Base-by-base conservation (phyloP, 768 basidiomycete genomes). In the Lentinula raphanica region DNA sequence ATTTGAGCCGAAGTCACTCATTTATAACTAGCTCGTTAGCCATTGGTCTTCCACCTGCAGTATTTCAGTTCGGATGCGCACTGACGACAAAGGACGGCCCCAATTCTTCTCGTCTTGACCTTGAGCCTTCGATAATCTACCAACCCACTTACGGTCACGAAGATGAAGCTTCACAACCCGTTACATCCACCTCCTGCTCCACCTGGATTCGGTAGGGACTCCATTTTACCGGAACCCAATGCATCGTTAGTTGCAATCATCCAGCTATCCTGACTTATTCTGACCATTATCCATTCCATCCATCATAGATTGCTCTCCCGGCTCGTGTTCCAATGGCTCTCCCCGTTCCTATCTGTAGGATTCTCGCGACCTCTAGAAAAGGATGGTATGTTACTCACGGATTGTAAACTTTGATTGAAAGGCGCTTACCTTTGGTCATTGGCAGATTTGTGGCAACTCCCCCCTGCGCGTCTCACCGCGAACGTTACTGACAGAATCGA, bases 281-380 rank as follows among this genome's bases (percentile, higher is more conserved):
- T 54, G 11, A 35, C 12, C 2, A 27, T 29, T 31, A 2, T 35
- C 5, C 3, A 23, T 49, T 3, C n/a, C n/a, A n/a, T n/a, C n/a
- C n/a, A n/a, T 48, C 36, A 23, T 29, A 77, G 74, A 19, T 60
- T 56, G 28, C 58, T 74, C 11, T 79, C 79, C 7, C 69, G 66
- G 40, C 65, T 80, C 8, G 36, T 76, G 12, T 79, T 82, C 58
- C 68, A 71, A 21, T 82, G 81, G 81, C 66, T 84, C 6, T 71
- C 66, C 35, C 75, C 80, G 7, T 69, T 84, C 46, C 64, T 84
- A 7, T 60, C 65, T 19, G 80, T 81, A 31, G 81, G 81, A 25
- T 82, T 73, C 59, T 74, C 78, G 8, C 67, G 81, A 36, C 81
- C 81, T 2, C 59, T 82, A n/a, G 68, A 80, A 65, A 73, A 75